Base-by-base conservation (phyloP, 2,329 filamentous ascomycete species). In the Sphaceloma murrayae region DNA sequence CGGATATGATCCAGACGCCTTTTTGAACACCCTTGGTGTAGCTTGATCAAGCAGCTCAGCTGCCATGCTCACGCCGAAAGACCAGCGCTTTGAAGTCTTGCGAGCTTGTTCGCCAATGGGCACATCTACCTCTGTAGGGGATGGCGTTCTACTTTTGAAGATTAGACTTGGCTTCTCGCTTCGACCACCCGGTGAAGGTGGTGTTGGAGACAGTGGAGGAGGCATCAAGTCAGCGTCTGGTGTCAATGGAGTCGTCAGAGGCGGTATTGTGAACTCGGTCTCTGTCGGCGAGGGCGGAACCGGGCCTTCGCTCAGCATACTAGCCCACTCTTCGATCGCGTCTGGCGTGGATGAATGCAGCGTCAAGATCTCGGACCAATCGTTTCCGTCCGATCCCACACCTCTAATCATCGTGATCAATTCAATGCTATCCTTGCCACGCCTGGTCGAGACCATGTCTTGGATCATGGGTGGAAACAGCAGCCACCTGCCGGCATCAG, bases 401-500 rank as follows among this genome's bases (percentile, higher is more conserved):
- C 86, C 87, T 47, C 86, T 78, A 45, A 95, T 73, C 88, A 96
- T 95, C 48, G 94, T 67, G 6, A 94, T 73, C 49, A 96, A 73
- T 52, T 93, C 80, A 19, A 77, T 74, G 43, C 74, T 70, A n/a
- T 66, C 61, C 27, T 87, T 80, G 9, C 87, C 87, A 48, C 73
- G 78, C 29, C 89, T 79, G 39, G 87, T 85, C 9, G 91, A 96
- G 14, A 94, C 73, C 48, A 77, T 73, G 26, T 73, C 70, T 51
- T 77, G 72, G 13, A 80, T 72, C n/a, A 95, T 72, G 1, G 91
- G 89, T n/a, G 88, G 83, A 56, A 98, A 94, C 0, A 98, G 72
- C 3, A 98, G 73, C 78, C 86, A 96, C 43, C 78, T 77, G 10
- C 82, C 78, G 4, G 74, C 73, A 43, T 77, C 74, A 33, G 87